Evolutionary conservation across 2,329 filamentous ascomycete genomes (phyloP).

Genomic region (Microdochium paspali): DNA sequence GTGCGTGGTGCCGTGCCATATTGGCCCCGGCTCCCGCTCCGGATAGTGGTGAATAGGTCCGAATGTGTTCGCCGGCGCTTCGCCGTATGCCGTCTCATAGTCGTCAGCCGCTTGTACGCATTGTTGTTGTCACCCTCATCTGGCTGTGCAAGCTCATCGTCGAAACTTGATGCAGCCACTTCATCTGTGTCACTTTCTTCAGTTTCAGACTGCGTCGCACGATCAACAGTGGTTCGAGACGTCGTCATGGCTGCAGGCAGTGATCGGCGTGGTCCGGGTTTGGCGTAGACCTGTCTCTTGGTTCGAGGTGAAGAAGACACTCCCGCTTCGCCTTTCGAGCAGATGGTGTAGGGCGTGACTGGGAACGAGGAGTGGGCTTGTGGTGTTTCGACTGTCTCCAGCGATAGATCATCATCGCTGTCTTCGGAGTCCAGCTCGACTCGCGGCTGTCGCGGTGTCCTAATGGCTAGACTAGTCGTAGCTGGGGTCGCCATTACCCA

Average conservation of each 20-base stretch:
- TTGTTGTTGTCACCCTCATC: background rate
- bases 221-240: background rate
- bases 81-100: background rate
- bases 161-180: background rate
- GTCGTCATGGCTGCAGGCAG: background rate
- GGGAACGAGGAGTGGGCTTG: background rate
- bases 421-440: background rate
- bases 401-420: background rate
- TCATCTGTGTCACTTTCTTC: background rate
- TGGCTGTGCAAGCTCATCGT: background rate
- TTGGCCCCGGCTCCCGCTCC: background rate
- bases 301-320: background rate
- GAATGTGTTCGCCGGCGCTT: background rate
- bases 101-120: background rate
- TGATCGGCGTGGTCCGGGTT: background rate
- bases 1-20: background rate
- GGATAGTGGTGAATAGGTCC: background rate
- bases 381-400: background rate
- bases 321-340: background rate
- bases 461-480: background rate
- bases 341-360: background rate
- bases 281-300: background rate
- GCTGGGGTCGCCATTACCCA: constrained; percentile 42
- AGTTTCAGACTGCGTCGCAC: background rate
- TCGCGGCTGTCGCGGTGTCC: background rate